Percentiles rank a stretch among this genome's conserved stretches.
Conservation (phyloP, 129 eudicot genomes). For the Logfia minima region DNA sequence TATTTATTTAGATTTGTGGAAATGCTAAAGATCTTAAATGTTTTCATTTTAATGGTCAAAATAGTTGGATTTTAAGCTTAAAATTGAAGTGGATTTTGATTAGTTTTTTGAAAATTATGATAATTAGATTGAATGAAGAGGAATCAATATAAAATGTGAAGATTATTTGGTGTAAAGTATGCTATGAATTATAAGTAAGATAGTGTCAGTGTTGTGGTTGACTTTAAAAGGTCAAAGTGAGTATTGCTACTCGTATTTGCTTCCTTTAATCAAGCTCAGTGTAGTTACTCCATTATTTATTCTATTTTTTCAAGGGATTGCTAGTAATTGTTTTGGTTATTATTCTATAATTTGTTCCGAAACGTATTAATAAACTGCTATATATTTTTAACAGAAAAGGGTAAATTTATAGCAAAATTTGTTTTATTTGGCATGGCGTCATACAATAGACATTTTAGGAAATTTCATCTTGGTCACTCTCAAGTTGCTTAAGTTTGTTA, state of each 20-base stretch:
- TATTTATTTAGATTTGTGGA: background rate
- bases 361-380: background rate
- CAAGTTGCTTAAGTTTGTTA: too few relatives aligned
- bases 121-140: background rate
- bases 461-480: too few relatives aligned
- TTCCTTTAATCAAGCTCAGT: background rate
- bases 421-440: too few relatives aligned
- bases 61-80: slow-evolving; percentile 1
- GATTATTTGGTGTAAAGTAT: background rate
- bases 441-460: too few relatives aligned
- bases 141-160: background rate
- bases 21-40: slow-evolving; percentile 6
- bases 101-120: background rate
- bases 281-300: too few relatives aligned
- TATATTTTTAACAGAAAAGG: background rate
- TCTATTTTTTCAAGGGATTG: too few relatives aligned
- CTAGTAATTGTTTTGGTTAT: too few relatives aligned
- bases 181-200: background rate
- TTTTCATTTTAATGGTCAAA: slow-evolving; percentile 2
- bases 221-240: slow-evolving; percentile 18
- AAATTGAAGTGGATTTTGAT: background rate
- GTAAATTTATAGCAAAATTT: too few relatives aligned
- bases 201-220: background rate
- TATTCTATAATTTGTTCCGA: background rate
- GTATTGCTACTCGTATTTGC: background rate